Base-by-base conservation (phyloP, 1,284 basidiomycete genomes). In the Golubevia sp. region DNA sequence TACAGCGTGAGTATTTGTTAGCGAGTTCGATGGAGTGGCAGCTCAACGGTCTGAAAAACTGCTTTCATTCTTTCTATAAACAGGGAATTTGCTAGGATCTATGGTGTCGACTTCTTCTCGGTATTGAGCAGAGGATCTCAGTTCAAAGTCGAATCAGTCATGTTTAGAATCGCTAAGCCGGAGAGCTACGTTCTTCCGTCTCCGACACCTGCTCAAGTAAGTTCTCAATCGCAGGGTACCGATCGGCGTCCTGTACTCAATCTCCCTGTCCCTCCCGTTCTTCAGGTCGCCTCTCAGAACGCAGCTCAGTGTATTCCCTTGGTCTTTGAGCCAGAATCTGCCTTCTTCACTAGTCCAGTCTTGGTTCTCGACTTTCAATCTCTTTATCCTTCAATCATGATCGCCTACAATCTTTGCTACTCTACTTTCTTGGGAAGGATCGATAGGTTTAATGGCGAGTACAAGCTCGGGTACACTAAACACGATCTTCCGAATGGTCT, bases 81-180 rank as follows among this genome's bases (percentile, higher is more conserved):
- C n/a, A 95, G 94, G 3, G 96, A 99, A 84, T 97, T 97, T 75
- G 94, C 96, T 20, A 89, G 96, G 13, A 92, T 98, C 13, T 97
- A 97, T 73, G 96, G 96, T 0, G 91, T 99, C 56, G 96, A 99
- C 84, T 98, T 98, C 83, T 93, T 91, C 79, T 97, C 94, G 0
- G 95, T 98, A 51, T 89, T 97, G 63, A 94, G 90, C 70, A 89
- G 97, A 30, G 96, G 96, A 0, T 96, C 93, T 1, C 96, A 99
- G 76, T 98, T 94, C 87, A 98, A 98, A 85, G 96, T 99, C 21
- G 96, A 99, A 86, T 94, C 94, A 0, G 96, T 99, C 85, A 91
- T 99, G 90, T 94, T 97, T 83, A 90, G 94, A 24, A 94, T 99
- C 56, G 92, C 93, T n/a, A 99, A 99, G 85, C 94, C 95, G 0